Evolutionary conservation across 306 rosid species (phyloP).

Genomic region (Herpetospermum pedunculosum): DNA sequence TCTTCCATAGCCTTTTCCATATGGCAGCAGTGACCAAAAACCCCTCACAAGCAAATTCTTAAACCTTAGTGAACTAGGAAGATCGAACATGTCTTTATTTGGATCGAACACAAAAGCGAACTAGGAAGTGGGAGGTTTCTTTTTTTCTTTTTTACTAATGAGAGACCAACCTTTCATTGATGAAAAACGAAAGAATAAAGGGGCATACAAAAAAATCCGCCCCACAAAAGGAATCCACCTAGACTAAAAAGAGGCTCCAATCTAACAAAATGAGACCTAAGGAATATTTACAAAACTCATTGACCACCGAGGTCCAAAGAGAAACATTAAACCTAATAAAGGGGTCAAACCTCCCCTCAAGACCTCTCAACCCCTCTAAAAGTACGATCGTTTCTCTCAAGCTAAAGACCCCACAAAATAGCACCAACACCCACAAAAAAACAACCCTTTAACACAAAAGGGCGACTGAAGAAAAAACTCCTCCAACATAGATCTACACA

Average conservation of each 20-base stretch:
- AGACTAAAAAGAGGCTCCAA: too few species aligned
- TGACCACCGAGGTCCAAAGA: too few species aligned
- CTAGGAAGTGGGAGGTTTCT: too few species aligned
- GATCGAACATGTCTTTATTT: too few species aligned
- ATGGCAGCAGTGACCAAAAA: background rate
- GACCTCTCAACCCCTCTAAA: background rate
- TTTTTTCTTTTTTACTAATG: background rate
- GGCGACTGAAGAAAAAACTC: background rate
- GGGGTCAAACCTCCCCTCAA: background rate
- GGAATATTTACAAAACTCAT: background rate
- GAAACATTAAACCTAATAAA: background rate
- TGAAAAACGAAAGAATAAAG: background rate
- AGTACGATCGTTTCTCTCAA: background rate
- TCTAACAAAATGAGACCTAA: too few species aligned
- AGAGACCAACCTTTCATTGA: background rate
- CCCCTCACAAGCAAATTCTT: too few species aligned
- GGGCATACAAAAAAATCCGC: background rate
- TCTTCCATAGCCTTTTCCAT: background rate
- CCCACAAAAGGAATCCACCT: background rate
- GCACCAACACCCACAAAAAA: too few species aligned
- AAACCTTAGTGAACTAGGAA: too few species aligned
- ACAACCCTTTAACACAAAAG: too few species aligned
- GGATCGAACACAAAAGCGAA: too few species aligned
- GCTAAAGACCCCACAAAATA: too few species aligned
- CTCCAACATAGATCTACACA: background rate